A percentile compares a stretch with the other conserved stretches of the same genome.
phyloP scores from a whole-genome alignment of 169 alveolate species.

The Plasmodium sp. region DNA sequence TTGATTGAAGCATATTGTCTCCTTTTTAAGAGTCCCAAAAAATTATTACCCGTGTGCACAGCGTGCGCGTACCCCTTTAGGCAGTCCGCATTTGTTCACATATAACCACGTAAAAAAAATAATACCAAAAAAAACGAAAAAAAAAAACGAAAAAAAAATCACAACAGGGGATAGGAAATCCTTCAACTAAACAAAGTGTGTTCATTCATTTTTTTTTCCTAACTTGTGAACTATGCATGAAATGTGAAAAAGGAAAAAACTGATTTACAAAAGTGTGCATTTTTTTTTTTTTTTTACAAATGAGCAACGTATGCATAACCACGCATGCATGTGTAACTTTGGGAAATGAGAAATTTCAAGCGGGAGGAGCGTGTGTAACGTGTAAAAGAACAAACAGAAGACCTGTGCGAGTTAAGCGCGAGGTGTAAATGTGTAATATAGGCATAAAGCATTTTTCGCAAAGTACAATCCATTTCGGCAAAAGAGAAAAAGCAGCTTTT shows the following conservation, averaged over 20 bases:
- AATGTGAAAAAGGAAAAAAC: background rate
- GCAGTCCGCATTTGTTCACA: background rate
- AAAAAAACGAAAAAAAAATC: slow-evolving; percentile 1
- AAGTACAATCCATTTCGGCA: background rate
- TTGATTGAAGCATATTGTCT: background rate
- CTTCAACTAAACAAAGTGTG: background rate
- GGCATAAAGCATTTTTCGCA: background rate
- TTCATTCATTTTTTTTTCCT: background rate
- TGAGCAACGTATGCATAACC: slow-evolving; percentile 1
- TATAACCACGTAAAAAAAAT: background rate
- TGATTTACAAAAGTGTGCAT: background rate
- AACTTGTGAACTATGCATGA: background rate
- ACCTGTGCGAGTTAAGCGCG: background rate
- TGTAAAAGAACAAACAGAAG: background rate
- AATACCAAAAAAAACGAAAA: background rate
- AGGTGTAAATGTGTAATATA: background rate
- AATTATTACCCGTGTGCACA: background rate
- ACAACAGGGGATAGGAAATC: background rate
- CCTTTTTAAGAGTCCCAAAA: slow-evolving; percentile 40
- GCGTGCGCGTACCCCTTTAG: background rate
- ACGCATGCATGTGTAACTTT: background rate
- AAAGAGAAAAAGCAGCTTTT: background rate
- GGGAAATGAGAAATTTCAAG: background rate
- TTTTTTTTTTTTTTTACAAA: background rate
- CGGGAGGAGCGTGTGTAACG: background rate